phyloP scores from a whole-genome alignment of 2,329 filamentous ascomycete genomes.

The Fusarium succisae region DNA sequence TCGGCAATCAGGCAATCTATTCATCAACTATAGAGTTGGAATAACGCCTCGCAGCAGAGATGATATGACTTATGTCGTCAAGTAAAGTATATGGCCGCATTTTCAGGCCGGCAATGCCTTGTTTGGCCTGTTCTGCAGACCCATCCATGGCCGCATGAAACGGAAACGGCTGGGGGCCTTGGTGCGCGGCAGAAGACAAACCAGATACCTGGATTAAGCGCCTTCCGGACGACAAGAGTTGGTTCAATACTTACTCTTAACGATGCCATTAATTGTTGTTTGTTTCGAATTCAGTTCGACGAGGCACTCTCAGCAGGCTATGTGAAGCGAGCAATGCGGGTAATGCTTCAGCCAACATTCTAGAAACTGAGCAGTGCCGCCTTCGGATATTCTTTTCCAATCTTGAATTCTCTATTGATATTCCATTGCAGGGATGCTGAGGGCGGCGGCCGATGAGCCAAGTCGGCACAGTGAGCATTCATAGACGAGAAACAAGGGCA shows the following conservation, averaged over 20 bases:
- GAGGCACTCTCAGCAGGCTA: slow-evolving; percentile 25
- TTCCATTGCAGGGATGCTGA: slow-evolving; percentile 1
- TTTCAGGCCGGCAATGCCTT: slow-evolving; percentile 12
- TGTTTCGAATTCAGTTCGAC: not conserved
- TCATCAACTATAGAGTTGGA: not conserved
- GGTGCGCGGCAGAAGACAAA: slow-evolving; percentile 37
- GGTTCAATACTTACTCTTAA: not conserved
- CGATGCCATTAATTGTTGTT: not conserved
- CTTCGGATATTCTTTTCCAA: not conserved
- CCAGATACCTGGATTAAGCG: slow-evolving; percentile 37
- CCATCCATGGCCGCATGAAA: slow-evolving; percentile 12
- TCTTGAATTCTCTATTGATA: not conserved
- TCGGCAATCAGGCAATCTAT: not conserved
- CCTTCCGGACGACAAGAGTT: slow-evolving; percentile 16
- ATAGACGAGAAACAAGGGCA: not conserved
- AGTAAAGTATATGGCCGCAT: not conserved
- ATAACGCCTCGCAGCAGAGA: slow-evolving; percentile 7
- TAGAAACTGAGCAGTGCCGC: not conserved
- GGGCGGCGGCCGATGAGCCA: not conserved
- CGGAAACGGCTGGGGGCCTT: slow-evolving; percentile 4
- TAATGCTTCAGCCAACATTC: not conserved
- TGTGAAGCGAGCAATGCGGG: not conserved
- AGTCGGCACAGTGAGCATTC: not conserved
- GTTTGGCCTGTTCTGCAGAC: slow-evolving; percentile 6
- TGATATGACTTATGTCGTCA: not conserved